Conservation (phyloP, 768 basidiomycete species). For the Podaxis sp. region DNA sequence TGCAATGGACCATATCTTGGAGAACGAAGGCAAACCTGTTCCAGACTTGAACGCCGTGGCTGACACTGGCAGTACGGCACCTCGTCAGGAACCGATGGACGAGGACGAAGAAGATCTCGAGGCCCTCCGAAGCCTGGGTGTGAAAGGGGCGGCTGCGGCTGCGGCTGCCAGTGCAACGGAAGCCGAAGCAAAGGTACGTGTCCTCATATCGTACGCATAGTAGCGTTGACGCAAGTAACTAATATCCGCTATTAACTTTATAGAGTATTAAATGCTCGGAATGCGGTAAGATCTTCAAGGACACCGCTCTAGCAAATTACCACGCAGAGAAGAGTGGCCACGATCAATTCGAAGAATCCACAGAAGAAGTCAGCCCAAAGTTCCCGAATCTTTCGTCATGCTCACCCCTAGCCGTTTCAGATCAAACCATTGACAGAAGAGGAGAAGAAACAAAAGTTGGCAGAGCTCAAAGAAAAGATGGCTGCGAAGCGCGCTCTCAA, state of each 20-base stretch:
- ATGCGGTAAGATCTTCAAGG: conserved; percentile 85
- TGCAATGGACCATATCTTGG: conserved; percentile 87
- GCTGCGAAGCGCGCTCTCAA: conserved; percentile 74
- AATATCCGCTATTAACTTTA: background rate
- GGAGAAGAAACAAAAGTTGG: conserved; percentile 81
- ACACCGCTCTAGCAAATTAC: conserved; percentile 84
- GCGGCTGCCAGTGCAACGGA: conserved; percentile 29
- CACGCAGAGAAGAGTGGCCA: conserved; percentile 96
- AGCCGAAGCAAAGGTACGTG: conserved; percentile 63
- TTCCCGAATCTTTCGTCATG: background rate
- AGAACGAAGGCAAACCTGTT: conserved; percentile 72
- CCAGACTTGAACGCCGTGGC: conserved; percentile 55
- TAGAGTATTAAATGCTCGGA: conserved; percentile 83
- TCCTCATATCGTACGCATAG: background rate
- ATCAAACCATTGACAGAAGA: conserved; percentile 95
- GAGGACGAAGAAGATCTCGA: conserved; percentile 75
- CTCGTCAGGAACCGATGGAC: conserved; percentile 36
- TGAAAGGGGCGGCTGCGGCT: conserved; percentile 21
- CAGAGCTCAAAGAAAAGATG: conserved; percentile 78
- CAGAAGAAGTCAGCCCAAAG: conserved; percentile 67
- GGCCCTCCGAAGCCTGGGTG: conserved; percentile 51
- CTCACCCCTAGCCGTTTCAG: conserved; percentile 32
- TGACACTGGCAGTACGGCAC: conserved; percentile 28
- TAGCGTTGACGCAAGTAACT: background rate
- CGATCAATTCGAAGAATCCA: conserved; percentile 93